These are phyloP conservation scores for Seminavis robusta DNA, from an alignment of 108 stramenopile species.

Conservation along the genomic window DNA sequence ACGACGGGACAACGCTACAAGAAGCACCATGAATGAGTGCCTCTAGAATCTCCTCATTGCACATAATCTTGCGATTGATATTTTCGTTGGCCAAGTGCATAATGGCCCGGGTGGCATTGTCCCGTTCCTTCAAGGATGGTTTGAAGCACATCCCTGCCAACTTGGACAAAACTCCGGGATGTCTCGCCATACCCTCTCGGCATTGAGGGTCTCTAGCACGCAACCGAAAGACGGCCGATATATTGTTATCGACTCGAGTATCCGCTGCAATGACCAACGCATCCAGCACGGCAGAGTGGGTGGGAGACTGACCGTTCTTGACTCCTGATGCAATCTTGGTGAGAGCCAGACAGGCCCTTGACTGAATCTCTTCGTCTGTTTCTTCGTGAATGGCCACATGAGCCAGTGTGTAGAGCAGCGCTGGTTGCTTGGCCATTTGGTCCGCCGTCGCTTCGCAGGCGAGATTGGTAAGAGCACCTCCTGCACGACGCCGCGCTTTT, in stretches of 20 bases:
- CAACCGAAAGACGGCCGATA: constrained; percentile 76
- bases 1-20: constrained; percentile 23
- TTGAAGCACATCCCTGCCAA: constrained; percentile 46
- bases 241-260: constrained; percentile 45
- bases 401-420: constrained; percentile 62
- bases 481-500: constrained; percentile 73
- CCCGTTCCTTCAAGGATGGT: constrained; percentile 43
- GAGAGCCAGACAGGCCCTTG: constrained; percentile 69
- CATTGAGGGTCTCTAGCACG: constrained; percentile 77
- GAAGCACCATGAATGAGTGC: constrained; percentile 64
- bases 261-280: constrained; percentile 75
- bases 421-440: constrained; percentile 71
- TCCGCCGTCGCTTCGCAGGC: constrained; percentile 79
- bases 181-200: constrained; percentile 59
- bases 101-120: constrained; percentile 78
- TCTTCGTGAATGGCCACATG: constrained; percentile 56
- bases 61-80: constrained; percentile 60
- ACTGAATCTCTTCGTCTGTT: constrained; percentile 69
- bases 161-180: constrained; percentile 69
- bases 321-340: constrained; percentile 76
- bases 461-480: constrained; percentile 80
- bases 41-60: constrained; percentile 58
- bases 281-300: constrained; percentile 53
- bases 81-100: constrained; percentile 81
- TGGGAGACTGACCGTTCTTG: constrained; percentile 49